Evolutionary conservation across 2,329 filamentous ascomycete species (phyloP).

Genomic region (Hypoxylon sp.): DNA sequence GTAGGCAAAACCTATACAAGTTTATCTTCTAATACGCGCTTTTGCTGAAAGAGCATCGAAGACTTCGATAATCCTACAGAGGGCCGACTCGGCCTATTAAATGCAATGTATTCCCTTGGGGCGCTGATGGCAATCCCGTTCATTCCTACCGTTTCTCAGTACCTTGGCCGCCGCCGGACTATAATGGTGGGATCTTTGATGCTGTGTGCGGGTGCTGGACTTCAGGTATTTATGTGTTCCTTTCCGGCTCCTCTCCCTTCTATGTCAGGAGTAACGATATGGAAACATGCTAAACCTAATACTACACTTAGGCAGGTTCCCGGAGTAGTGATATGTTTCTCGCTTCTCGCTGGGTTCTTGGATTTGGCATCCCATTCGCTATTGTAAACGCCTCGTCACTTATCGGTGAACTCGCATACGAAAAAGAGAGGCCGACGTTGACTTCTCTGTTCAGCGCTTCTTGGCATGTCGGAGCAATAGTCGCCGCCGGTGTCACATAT

Average conservation of each 20-base stretch:
- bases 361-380: slow-evolving; percentile 62
- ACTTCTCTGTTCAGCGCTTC: slow-evolving; percentile 70
- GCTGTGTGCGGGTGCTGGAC: slow-evolving; percentile 56
- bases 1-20: slow-evolving; percentile 42
- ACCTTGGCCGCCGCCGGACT: slow-evolving; percentile 58
- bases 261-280: slow-evolving; percentile 48
- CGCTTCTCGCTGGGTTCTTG: slow-evolving; percentile 60
- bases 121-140: slow-evolving; percentile 59
- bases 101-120: slow-evolving; percentile 61
- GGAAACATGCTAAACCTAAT: background rate
- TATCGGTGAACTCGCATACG: slow-evolving; percentile 68
- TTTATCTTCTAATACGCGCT: slow-evolving; percentile 1
- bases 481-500: slow-evolving; percentile 60
- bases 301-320: slow-evolving; percentile 57
- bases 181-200: slow-evolving; percentile 60
- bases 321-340: slow-evolving; percentile 61
- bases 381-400: slow-evolving; percentile 59
- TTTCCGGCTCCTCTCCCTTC: background rate
- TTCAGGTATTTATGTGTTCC: slow-evolving; percentile 53
- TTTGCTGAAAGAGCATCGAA: slow-evolving; percentile 32
- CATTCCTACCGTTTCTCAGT: slow-evolving; percentile 57
- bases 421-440: slow-evolving; percentile 67
- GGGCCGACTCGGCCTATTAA: slow-evolving; percentile 59
- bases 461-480: slow-evolving; percentile 64
- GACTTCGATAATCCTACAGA: slow-evolving; percentile 60